Evolutionary conservation across 2,329 filamentous ascomycete genomes (phyloP).

Genomic region (Fusarium sp.): DNA sequence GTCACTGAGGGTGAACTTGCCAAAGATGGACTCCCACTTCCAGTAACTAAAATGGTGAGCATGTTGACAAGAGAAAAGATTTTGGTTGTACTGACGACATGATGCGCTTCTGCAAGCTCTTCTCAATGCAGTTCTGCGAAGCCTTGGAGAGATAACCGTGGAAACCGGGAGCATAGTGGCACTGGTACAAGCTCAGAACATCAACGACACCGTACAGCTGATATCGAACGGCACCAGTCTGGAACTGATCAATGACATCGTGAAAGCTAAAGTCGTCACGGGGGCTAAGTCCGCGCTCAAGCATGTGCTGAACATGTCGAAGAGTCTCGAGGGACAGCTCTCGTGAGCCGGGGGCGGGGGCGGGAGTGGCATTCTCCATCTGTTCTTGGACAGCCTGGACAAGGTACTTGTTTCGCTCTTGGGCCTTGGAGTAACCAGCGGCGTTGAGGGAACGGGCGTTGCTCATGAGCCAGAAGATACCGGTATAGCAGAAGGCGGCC

Average conservation of each 20-base stretch:
- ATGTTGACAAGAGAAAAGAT: background rate
- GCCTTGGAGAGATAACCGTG: constrained; percentile 35
- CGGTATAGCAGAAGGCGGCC: constrained; percentile 12
- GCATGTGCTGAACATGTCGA: constrained; percentile 21
- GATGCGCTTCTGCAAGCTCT: constrained; percentile 28
- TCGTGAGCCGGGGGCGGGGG: constrained; percentile 1
- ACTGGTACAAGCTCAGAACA: constrained; percentile 30
- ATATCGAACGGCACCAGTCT: constrained; percentile 38
- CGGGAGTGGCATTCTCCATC: constrained; percentile 2
- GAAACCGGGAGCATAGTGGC: constrained; percentile 31
- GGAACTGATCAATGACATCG: constrained; percentile 41
- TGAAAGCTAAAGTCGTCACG: constrained; percentile 33
- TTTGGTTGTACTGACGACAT: constrained; percentile 13
- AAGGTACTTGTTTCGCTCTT: constrained; percentile 22
- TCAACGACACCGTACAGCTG: constrained; percentile 37
- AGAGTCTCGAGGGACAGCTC: constrained; percentile 14
- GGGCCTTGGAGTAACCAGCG: constrained; percentile 19
- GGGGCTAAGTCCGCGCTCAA: constrained; percentile 29
- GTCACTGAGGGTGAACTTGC: constrained; percentile 18
- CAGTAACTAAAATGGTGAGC: constrained; percentile 20
- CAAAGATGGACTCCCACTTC: constrained; percentile 38
- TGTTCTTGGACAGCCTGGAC: constrained; percentile 13
- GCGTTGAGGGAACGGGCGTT: constrained; percentile 16
- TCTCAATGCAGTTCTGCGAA: constrained; percentile 34
- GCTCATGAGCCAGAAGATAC: constrained; percentile 21